Evolutionary conservation across 441 rosid genomes (phyloP).

Genomic region (Raphanus hybrid): DNA sequence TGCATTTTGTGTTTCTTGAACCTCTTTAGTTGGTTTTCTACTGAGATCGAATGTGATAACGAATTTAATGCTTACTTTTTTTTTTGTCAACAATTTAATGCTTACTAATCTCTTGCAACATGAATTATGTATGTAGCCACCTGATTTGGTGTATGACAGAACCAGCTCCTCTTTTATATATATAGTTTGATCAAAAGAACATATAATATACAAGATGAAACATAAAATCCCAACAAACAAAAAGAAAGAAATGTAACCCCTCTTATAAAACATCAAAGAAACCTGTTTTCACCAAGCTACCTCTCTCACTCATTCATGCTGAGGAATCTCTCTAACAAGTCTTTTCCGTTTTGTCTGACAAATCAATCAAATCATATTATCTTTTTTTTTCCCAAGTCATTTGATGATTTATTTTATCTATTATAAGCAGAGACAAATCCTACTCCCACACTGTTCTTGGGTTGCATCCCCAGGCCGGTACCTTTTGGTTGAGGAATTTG

Average conservation of each 20-base stretch:
- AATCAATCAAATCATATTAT: constrained; percentile 13
- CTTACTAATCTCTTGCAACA: too few relatives aligned
- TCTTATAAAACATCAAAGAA: neutral
- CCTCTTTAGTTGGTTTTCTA: too few relatives aligned
- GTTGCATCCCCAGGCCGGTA: constrained; percentile 20
- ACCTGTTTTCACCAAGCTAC: constrained; percentile 34
- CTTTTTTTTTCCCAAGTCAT: neutral
- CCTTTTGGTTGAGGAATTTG: constrained; percentile 46
- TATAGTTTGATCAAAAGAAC: neutral
- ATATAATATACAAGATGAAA: neutral
- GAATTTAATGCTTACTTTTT: too few relatives aligned
- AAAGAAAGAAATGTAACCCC: neutral
- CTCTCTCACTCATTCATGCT: neutral
- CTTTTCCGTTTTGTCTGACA: constrained; percentile 3
- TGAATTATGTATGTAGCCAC: too few relatives aligned
- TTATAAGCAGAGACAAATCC: constrained; percentile 8
- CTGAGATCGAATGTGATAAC: too few relatives aligned
- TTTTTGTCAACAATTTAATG: too few relatives aligned
- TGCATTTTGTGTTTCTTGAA: neutral
- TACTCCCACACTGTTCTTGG: constrained; percentile 13
- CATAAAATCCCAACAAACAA: neutral
- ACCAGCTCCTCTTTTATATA: neutral
- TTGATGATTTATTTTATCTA: neutral
- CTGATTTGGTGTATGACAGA: neutral
- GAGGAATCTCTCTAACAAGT: constrained; percentile 27